Evolutionary conservation across 164 flowering plant species (phyloP), one percentile per base, ranked within the genome.

Genomic region (Sextonia rubra): DNA sequence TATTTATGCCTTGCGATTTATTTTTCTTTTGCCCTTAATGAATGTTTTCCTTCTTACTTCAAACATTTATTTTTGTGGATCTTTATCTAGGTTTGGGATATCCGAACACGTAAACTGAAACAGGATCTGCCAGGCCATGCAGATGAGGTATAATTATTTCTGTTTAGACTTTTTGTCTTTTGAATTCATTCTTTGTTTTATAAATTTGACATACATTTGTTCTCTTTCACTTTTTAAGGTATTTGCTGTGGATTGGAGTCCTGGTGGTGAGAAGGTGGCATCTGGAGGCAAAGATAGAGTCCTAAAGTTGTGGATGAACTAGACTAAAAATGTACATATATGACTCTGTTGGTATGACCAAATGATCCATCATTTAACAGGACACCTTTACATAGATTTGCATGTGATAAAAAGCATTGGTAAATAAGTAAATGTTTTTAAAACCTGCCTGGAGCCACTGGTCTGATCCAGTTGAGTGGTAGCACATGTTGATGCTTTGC

Each of bases 171-270:
- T 12, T 27, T 12, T 27, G 18, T 27, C 11, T n/a, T 18, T 64
- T 27, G 30, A 27, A 61, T 29, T 47, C 14, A 64, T 25, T 20
- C 44, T 27, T 4, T 20, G n/a, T 61, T 61, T 61, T 11, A 20
- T 64, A 12, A 64, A 26, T 27, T 15, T 64, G 18, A 27, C 7
- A 8, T 2, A 6, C 44, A 3, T 64, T 18, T 23, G 9, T 65
- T 22, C 29, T 25, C 24, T 69, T 52, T 11, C 15, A 9, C 25
- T 14, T 56, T 29, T 23, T 12, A 58, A 94, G 99, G 98, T 95
- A 74, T 95, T 77, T 83, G 94, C 97, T 22, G 99, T 95, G 75
- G 98, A 95, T 75, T 95, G 99, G 99, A 95, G 99, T 81, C 99
- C 98, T 20, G 99, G 93, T 81, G 99, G 99, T 58, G 98, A 95